Base-by-base conservation (phyloP, 805 yeast genomes). In the Peterozyma xylosa region DNA sequence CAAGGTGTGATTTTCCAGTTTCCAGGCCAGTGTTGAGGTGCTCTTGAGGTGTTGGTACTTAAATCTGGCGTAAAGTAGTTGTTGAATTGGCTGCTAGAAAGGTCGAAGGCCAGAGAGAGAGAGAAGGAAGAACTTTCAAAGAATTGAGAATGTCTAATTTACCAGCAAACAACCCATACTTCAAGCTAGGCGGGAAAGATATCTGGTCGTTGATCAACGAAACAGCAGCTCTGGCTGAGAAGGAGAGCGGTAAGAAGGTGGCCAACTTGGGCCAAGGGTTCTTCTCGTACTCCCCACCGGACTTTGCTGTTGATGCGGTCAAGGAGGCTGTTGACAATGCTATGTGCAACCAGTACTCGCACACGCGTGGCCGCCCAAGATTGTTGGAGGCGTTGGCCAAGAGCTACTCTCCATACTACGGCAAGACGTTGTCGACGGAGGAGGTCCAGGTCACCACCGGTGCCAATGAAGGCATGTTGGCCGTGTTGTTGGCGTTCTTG, bases 251-350 rank as follows among this genome's bases (percentile, higher is more conserved):
- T n/a, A 73, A 83, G 53, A 85, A 87, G 42, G 79, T 91, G 45
- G 82, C 83, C 48, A 93, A 93, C 55, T 73, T 93, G 46, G 99
- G 99, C 32, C 99, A 93, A 63, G 99, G 99, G 2, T 93, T 93
- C 66, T 93, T 93, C 70, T 88, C 96, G 2, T 93, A 91, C 61
- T 76, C 90, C 30, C 99, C 99, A 2, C 99, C 99, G 1, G 76
- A 80, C n/a, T 93, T 93, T 64, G 96, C 95, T 13, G 70, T 85
- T 47, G 73, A 79, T 10, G 95, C 96, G 6, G 95, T 91, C 14
- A 76, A 80, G 50, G 71, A 74, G 37, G 91, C 96, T 0, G 70
- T 89, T 38, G 80, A 78, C 43, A 69, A 68, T 32, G 82, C 98
- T 3, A 71, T 80, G 46, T 78, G 78, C 59, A 93, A 93, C 64